These are phyloP conservation scores for Salvia splendens DNA, from an alignment of 257 asterid genomes.

Conservation along the genomic window DNA sequence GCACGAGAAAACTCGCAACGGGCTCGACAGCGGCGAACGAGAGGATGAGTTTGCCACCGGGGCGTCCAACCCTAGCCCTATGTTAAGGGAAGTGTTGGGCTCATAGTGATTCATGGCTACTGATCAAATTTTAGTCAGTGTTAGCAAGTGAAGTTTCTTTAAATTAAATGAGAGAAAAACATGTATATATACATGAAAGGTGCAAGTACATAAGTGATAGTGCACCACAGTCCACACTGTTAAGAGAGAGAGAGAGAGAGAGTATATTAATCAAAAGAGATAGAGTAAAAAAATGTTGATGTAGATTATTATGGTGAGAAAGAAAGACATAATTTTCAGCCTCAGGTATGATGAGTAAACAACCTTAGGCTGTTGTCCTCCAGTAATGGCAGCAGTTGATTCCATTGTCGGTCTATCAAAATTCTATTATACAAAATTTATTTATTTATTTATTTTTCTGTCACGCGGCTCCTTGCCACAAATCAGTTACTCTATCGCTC, in stretches of 20 bases:
- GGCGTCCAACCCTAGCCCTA: too few relatives aligned
- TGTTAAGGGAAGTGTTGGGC: conserved; percentile 38
- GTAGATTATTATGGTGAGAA: background rate
- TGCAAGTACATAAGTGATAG: too few relatives aligned
- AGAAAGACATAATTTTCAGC: conserved; percentile 22
- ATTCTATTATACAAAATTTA: background rate
- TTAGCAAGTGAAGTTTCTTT: conserved; percentile 8
- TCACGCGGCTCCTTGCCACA: too few relatives aligned
- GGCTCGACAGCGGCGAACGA: conserved; percentile 9
- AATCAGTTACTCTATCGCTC: too few relatives aligned
- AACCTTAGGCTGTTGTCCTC: conserved; percentile 38
- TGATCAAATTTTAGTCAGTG: too few relatives aligned
- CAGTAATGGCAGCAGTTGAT: conserved; percentile 26
- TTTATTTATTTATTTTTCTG: too few relatives aligned
- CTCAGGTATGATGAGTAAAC: background rate
- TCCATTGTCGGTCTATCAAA: conserved; percentile 33
- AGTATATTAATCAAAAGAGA: background rate
- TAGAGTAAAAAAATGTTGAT: background rate
- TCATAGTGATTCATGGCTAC: conserved; percentile 30
- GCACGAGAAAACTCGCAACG: conserved; percentile 54
- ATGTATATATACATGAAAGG: conserved; percentile 16
- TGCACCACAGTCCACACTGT: too few relatives aligned
- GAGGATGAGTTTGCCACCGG: too few relatives aligned
- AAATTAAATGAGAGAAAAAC: too few relatives aligned
- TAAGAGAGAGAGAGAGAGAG: too few relatives aligned